Conservation (phyloP, 2,329 filamentous ascomycete species). For the Didymella glomerata region DNA sequence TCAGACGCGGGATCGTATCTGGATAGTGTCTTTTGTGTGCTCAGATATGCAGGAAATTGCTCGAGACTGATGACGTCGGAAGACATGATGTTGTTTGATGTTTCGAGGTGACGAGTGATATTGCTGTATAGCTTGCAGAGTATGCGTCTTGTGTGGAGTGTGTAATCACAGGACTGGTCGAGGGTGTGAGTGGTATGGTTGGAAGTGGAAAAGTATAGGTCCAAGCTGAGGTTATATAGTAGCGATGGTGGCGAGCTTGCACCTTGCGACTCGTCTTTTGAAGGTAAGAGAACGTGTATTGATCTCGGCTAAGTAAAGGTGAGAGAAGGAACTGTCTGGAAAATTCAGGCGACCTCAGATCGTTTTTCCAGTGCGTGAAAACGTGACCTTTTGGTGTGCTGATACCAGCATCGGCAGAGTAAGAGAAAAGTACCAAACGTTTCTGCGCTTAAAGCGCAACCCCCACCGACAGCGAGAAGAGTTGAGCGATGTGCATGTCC, state of each 20-base stretch:
- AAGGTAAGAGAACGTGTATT: neutral
- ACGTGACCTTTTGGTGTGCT: neutral
- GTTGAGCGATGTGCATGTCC: too few species aligned
- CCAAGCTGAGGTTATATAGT: neutral
- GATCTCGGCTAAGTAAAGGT: neutral
- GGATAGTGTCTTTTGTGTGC: neutral
- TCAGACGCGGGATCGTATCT: neutral
- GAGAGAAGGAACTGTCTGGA: neutral
- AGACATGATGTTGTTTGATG: neutral
- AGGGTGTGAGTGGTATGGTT: neutral
- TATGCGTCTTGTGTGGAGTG: neutral
- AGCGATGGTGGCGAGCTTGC: neutral
- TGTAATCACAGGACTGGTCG: neutral
- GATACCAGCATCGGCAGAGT: neutral
- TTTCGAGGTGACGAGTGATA: neutral
- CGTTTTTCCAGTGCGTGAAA: neutral
- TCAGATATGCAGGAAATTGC: neutral
- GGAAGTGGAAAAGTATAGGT: neutral
- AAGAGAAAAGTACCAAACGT: neutral
- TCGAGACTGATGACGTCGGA: neutral
- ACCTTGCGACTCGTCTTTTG: neutral
- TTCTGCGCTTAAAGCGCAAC: too few species aligned
- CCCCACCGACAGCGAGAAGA: too few species aligned
- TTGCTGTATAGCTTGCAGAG: neutral
- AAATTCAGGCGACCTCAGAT: neutral